A percentile compares a stretch with the other conserved stretches of the same genome.
These are phyloP conservation scores for Ustilago xerochloae DNA, from an alignment of 1,284 basidiomycete species.

Conservation along the genomic window DNA sequence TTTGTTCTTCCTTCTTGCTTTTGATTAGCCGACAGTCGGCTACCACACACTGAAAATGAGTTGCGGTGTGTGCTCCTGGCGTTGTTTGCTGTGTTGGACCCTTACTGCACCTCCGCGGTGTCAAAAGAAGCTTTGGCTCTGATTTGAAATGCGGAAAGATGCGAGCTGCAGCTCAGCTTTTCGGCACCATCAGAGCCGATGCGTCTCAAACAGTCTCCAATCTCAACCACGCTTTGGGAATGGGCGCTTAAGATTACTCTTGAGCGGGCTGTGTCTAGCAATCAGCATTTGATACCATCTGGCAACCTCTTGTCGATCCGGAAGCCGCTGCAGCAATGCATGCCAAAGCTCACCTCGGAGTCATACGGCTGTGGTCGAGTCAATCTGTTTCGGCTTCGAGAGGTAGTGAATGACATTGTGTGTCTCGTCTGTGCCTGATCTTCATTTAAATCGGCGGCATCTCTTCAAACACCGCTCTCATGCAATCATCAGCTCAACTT, in stretches of 20 bases:
- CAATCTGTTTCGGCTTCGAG: too few species aligned
- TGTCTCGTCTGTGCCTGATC: slow-evolving; percentile 1
- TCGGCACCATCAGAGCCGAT: slow-evolving; percentile 5
- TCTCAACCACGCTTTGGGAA: too few species aligned
- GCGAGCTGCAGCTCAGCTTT: background rate
- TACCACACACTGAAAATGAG: too few species aligned
- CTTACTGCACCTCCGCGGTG: too few species aligned
- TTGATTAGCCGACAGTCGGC: too few species aligned
- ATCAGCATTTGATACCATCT: too few species aligned
- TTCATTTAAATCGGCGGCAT: background rate
- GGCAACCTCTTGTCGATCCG: too few species aligned
- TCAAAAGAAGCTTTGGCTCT: background rate
- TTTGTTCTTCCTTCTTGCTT: too few species aligned
- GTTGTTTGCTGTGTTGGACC: background rate
- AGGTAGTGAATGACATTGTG: too few species aligned
- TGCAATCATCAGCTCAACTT: background rate
- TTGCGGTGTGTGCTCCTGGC: too few species aligned
- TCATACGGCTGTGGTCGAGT: background rate
- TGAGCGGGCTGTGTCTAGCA: too few species aligned
- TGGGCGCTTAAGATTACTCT: background rate
- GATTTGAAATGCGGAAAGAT: background rate
- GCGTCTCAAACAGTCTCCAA: background rate
- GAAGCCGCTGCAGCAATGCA: too few species aligned
- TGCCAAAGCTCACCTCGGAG: background rate
- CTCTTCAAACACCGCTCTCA: background rate